phyloP scores from a whole-genome alignment of 2,329 filamentous ascomycete genomes.

The Daldinia sp. region DNA sequence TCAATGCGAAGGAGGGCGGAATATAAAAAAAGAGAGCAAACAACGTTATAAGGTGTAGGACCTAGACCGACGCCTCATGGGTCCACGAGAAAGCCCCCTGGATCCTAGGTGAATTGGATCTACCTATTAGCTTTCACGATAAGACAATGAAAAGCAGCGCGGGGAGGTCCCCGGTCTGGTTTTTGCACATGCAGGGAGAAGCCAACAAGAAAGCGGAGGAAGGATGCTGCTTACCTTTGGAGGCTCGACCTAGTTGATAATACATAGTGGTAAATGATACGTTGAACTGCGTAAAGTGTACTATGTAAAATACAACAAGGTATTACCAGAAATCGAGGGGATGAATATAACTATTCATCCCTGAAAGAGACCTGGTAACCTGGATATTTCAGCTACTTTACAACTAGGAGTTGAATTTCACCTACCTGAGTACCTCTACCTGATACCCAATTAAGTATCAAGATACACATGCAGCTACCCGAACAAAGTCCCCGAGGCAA shows the following conservation, averaged over 20 bases:
- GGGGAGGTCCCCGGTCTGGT: slow-evolving; percentile 9
- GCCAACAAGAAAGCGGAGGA: slow-evolving; percentile 13
- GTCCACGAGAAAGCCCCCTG: slow-evolving; percentile 7
- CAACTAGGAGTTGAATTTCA: background rate
- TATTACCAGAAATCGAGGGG: background rate
- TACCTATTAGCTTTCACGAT: slow-evolving; percentile 16
- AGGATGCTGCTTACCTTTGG: slow-evolving; percentile 20
- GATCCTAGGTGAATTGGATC: slow-evolving; percentile 25
- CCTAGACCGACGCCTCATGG: slow-evolving; percentile 21
- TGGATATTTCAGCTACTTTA: background rate
- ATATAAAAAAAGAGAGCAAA: slow-evolving; percentile 18
- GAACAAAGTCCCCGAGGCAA: background rate
- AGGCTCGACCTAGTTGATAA: slow-evolving; percentile 8
- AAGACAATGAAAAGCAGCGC: slow-evolving; percentile 21
- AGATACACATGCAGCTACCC: background rate
- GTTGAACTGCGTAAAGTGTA: background rate
- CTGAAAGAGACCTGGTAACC: background rate
- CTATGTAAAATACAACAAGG: background rate
- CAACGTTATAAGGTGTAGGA: slow-evolving; percentile 1
- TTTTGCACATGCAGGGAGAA: slow-evolving; percentile 16
- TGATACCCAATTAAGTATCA: too few relatives aligned
- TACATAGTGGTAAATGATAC: slow-evolving; percentile 6
- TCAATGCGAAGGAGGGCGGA: slow-evolving; percentile 9
- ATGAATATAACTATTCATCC: background rate
- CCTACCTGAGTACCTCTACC: too few relatives aligned